A percentile compares a stretch with the other conserved stretches of the same genome.
These are phyloP conservation scores for Pyrenochaeta sp. DNA, from an alignment of 2,329 filamentous ascomycete species.

Conservation along the genomic window DNA sequence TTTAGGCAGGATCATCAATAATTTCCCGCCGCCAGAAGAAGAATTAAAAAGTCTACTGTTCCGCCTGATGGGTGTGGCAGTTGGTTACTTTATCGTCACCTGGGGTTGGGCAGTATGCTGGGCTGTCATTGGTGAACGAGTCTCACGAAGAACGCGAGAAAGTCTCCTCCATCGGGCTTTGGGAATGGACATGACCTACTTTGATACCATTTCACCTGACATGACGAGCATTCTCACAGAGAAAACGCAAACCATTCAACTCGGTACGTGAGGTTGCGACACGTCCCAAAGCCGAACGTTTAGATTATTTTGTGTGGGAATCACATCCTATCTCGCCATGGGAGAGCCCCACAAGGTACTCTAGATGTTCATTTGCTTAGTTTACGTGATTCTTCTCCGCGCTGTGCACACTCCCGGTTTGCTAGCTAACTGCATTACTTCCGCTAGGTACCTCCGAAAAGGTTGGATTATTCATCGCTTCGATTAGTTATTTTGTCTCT, in stretches of 20 bases:
- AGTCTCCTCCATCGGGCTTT: conserved; percentile 58
- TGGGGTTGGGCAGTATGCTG: conserved; percentile 61
- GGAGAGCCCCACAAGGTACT: no score
- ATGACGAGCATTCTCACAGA: conserved; percentile 57
- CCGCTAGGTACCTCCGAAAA: conserved; percentile 54
- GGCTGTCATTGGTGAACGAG: conserved; percentile 59
- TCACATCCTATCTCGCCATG: no score
- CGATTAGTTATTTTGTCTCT: conserved; percentile 56
- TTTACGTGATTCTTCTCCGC: no score
- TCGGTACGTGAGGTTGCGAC: conserved; percentile 22
- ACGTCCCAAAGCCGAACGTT: no score
- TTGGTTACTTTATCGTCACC: conserved; percentile 60
- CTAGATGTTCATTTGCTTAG: no score
- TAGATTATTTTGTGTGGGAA: no score
- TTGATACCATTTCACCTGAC: conserved; percentile 60
- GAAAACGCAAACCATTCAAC: conserved; percentile 57
- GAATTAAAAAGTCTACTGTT: conserved; percentile 52
- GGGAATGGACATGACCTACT: conserved; percentile 62
- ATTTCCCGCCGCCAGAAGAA: conserved; percentile 58
- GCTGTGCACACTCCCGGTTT: no score
- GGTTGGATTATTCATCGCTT: conserved; percentile 57
- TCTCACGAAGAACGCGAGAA: conserved; percentile 58
- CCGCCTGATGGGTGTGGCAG: conserved; percentile 56
- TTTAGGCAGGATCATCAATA: conserved; percentile 59
- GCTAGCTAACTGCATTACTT: no score